Evolutionary conservation across 2,329 filamentous ascomycete genomes (phyloP), one percentile per base, ranked within the genome.

Genomic region (Chrysoporthe cubensis): DNA sequence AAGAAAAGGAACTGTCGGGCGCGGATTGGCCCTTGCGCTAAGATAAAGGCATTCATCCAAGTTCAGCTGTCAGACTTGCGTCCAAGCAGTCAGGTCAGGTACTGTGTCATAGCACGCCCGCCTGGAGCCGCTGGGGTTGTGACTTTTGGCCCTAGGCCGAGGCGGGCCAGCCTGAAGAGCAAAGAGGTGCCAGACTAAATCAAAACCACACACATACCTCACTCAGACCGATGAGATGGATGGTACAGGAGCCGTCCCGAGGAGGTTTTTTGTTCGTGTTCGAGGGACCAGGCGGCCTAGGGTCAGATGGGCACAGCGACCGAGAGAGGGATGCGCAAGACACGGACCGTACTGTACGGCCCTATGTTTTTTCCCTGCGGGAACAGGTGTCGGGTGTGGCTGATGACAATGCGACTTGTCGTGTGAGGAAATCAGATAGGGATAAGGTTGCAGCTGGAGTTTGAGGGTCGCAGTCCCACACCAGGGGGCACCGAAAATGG

Each of bases 391-490:
- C 65, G 56, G 61, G 32, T 34, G 42, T 64, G 32, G 42, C 42
- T 48, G 44, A 37, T 59, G 63, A 68, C 63, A 66, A 64, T 64
- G 50, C 58, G 40, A 62, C 62, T 68, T 46, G 66, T 61, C 62
- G 58, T 64, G 64, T 40, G 50, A 59, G 57, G 67, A 37, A 59
- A 40, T 44, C 44, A 57, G 64, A 69, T 64, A 56, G 63, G 67
- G 64, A 61, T 69, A 66, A 69, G 67, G 67, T 69, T 69, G 64
- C 64, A 69, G 64, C 62, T 61, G 67, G 58, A 66, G 60, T 69
- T 60, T 66, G 65, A 64, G 65, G 64, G 67, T 69, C 62, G 64
- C 64, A 61, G 61, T 64, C 64, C 66, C 61, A 50, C 50, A 50
- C 66, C 68, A 68, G 64, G 68, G 68, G 54, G 58, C 34, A 7